Evolutionary conservation across 1,284 basidiomycete genomes (phyloP).

Genomic region (Apiotrichum gracile): DNA sequence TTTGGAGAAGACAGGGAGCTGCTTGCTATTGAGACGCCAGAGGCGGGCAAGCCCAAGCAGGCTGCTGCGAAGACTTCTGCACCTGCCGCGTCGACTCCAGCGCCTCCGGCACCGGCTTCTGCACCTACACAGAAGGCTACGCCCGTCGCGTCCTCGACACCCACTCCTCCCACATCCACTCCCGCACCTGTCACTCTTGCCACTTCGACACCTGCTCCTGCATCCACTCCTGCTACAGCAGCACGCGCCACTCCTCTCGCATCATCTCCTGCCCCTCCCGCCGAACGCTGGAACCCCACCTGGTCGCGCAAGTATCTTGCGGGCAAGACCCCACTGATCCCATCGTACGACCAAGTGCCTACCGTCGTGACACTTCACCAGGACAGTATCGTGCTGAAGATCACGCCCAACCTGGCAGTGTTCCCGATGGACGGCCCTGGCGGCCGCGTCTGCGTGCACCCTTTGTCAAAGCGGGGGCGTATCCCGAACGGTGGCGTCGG

Average conservation of each 20-base stretch:
- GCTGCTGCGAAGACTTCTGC: neutral
- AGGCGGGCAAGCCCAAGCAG: neutral
- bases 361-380: constrained; percentile 43
- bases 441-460: constrained; percentile 47
- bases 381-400: constrained; percentile 43
- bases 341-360: constrained; percentile 48
- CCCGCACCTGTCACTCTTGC: neutral
- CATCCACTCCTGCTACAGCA: neutral
- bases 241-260: neutral
- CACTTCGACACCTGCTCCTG: neutral
- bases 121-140: too few species aligned
- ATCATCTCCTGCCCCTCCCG: neutral
- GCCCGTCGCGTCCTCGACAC: too few species aligned
- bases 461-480: constrained; percentile 43
- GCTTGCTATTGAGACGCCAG: constrained; percentile 11
- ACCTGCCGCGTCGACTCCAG: neutral
- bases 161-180: neutral
- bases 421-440: constrained; percentile 50
- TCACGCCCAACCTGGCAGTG: constrained; percentile 37
- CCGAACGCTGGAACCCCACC: constrained; percentile 30
- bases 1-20: constrained; percentile 38
- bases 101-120: neutral
- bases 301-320: constrained; percentile 50
- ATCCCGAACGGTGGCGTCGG: constrained; percentile 40
- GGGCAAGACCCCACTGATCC: constrained; percentile 48